Base-by-base conservation (phyloP, 495 filamentous ascomycete genomes). In the Tuber melanosporum region DNA sequence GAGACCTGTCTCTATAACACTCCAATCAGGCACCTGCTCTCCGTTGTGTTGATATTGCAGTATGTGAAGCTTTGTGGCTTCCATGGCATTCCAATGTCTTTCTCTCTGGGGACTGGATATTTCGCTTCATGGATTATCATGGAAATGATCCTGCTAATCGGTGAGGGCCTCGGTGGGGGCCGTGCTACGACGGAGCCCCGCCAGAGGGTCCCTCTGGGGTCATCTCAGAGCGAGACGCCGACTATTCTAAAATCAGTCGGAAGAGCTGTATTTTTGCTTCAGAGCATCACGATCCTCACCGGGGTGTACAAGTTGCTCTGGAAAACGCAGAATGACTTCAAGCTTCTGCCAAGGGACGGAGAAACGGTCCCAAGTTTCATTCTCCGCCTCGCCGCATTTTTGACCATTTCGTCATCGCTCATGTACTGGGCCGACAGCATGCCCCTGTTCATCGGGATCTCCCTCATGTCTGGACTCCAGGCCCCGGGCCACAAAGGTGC, bases 71-170 rank as follows among this genome's bases (percentile, higher is more conserved):
- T 45, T 0, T 77, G 36, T 26, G 76, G 73, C 0, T 77, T 41
- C 44, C 42, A 49, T 36, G 73, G 57, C 1, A 52, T 44, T 4
- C 76, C 73, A 1, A 6, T 75, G 39, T 46, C 44, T 8, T 75
- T 77, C 44, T 20, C 17, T 14, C 10, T 71, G 1, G 22, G 43
- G 8, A 77, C 73, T 6, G 36, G 43, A 20, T 42, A 75, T 20
- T 75, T 75, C 42, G 39, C 15, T 10, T 15, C 76, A 14, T 77
- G 73, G 76, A 19, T 39, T 8, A 17, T 47, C n/a, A 20, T 76
- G 41, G 71, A 74, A 22, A 17, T 44, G 0, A n/a, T 22, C 15
- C n/a, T 62, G n/a, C 52, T 62, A 8, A 12, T 62, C 2, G 52
- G 52, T 3, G 52, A 32, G 10, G 26, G 52, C 52, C n/a, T 4